phyloP scores from a whole-genome alignment of 306 rosid species.

The Styphnolobium japonicum region DNA sequence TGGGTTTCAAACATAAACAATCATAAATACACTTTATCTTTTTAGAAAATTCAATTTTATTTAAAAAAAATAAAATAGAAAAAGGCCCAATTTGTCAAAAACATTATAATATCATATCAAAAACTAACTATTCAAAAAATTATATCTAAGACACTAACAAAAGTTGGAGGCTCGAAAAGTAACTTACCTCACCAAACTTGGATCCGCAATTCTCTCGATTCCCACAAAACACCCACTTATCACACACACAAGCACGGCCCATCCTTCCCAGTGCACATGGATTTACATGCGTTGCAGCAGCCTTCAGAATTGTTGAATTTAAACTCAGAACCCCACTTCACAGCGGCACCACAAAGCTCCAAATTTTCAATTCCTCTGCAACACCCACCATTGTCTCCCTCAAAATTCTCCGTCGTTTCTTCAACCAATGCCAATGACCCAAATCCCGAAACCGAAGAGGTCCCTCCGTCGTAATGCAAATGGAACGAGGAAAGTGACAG shows the following conservation, averaged over 20 bases:
- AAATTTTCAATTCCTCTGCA: slow-evolving; percentile 73
- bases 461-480: neutral
- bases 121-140: no score
- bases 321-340: slow-evolving; percentile 93
- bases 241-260: slow-evolving; percentile 97
- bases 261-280: slow-evolving; percentile 80
- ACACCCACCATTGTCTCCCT: no score
- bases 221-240: slow-evolving; percentile 90
- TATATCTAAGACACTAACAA: no score
- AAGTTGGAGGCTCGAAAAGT: neutral
- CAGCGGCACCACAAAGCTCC: slow-evolving; percentile 93
- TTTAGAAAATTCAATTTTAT: no score
- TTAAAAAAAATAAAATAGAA: no score
- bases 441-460: slow-evolving; percentile 16
- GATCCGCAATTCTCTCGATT: slow-evolving; percentile 67
- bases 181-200: slow-evolving; percentile 78
- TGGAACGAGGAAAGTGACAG: neutral
- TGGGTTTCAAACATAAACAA: no score
- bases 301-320: slow-evolving; percentile 63
- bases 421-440: slow-evolving; percentile 24
- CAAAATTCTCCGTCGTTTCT: slow-evolving; percentile 20
- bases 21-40: no score
- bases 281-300: slow-evolving; percentile 88
- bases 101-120: no score
- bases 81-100: no score